Evolutionary conservation across 129 eudicot species (phyloP), one percentile per base, ranked within the genome.

Genomic region (Oenanthe sinensis): DNA sequence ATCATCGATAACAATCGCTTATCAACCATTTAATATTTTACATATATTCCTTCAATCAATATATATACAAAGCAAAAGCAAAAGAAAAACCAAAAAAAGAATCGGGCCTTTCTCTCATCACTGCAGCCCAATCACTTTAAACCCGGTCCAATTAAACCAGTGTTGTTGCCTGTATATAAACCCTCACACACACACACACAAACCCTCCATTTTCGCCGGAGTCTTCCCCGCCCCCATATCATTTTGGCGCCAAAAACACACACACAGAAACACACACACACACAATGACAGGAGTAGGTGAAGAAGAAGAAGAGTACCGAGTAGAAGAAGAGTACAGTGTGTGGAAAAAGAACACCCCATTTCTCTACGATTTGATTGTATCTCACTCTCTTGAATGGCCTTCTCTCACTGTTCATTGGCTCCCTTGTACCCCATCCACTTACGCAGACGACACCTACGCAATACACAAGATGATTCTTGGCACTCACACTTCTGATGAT

Each of bases 321-420:
- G 85, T 88, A 72, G 96, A 92, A 81, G 96, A 90, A 82, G 97
- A 92, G 77, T 90, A 89, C 84, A 76, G 85, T 3, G 96, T 92
- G 36, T 92, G 97, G 97, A 92, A 87, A 84, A 90, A 92, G 87
- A 92, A 92, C 78, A 92, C 97, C 0, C 97, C 97, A 17, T 87
- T 95, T 72, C 78, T 95, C 62, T 95, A 92, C 88, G 96, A 92
- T 60, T 87, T 95, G 26, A 89, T 92, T 24, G 11, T 92, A 44
- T 95, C 89, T 39, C 94, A 90, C 87, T 81, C 96, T 2, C 96
- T 95, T 5, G 97, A 90, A 79, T 95, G 97, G 97, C 99, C 99
- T 2, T 95, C 99, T 28, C 97, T 95, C 85, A 95, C 99, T 80
- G 99, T 95, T 50, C 97, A 95, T 46, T 95, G 97, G 96, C 90